Evolutionary conservation across 805 yeast species (phyloP).

Genomic region (Alloascoidea hylecoeti): DNA sequence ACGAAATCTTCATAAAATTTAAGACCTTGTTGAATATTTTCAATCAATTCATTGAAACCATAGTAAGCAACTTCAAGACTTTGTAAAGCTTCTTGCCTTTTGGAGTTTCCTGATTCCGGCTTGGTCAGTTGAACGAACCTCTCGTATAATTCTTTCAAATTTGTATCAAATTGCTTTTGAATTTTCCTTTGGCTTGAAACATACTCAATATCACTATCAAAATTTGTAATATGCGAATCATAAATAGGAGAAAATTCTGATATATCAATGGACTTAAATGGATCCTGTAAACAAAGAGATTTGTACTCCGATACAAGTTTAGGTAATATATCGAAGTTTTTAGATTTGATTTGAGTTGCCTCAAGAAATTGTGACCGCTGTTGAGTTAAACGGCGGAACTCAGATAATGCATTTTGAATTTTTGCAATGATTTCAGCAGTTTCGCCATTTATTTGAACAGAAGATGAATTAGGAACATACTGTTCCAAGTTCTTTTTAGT

Average conservation of each 20-base stretch:
- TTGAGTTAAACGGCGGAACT: conserved; percentile 10
- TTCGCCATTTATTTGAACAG: conserved; percentile 19
- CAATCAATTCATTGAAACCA: conserved; percentile 38
- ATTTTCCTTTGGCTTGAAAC: conserved; percentile 24
- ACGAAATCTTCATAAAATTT: conserved; percentile 56
- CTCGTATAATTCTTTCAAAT: conserved; percentile 16
- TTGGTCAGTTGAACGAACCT: conserved; percentile 10
- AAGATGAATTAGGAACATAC: conserved; percentile 17
- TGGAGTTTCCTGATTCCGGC: conserved; percentile 15
- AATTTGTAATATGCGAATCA: conserved; percentile 28
- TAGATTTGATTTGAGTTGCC: conserved; percentile 19
- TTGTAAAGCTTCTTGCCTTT: conserved; percentile 36
- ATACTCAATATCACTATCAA: conserved; percentile 32
- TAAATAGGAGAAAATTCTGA: conserved; percentile 14
- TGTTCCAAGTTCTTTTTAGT: conserved; percentile 15
- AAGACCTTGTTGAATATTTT: conserved; percentile 53
- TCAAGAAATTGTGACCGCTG: conserved; percentile 11
- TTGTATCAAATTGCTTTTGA: conserved; percentile 25
- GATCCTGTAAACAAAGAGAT: conserved; percentile 9
- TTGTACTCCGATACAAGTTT: conserved; percentile 35
- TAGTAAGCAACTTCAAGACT: conserved; percentile 33
- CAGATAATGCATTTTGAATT: conserved; percentile 10
- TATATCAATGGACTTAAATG: conserved; percentile 12
- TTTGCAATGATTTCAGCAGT: conserved; percentile 20
- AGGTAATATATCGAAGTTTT: conserved; percentile 35